Evolutionary conservation across 441 rosid species (phyloP).

Genomic region (Syzygium syzygioides): DNA sequence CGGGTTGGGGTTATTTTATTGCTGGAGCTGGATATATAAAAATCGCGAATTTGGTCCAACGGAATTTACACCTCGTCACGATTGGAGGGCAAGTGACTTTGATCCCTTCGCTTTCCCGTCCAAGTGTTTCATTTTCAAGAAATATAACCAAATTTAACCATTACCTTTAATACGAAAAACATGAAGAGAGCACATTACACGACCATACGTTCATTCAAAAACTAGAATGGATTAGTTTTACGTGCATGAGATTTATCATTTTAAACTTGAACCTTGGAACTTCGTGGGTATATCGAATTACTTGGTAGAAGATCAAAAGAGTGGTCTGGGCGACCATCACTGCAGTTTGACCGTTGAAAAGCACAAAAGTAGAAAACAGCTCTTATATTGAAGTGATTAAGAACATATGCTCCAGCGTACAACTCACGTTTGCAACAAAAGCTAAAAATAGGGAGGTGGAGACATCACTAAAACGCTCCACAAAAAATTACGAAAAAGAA

Average conservation of each 20-base stretch:
- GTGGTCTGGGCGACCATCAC: not conserved
- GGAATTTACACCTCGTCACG: not conserved
- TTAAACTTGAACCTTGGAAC: not conserved
- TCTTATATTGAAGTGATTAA: not conserved
- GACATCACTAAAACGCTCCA: not conserved
- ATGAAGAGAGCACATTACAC: not conserved
- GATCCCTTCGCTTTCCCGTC: not conserved
- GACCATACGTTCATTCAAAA: not conserved
- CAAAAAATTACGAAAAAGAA: not conserved
- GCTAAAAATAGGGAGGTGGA: not conserved
- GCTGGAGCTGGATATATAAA: not conserved
- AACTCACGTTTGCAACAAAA: not conserved
- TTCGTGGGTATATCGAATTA: not conserved
- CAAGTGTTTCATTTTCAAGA: not conserved
- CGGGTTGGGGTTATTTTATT: not conserved
- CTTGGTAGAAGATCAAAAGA: not conserved
- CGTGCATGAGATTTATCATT: not conserved
- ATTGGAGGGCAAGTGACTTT: not conserved
- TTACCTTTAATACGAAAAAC: not conserved
- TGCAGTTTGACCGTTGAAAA: not conserved
- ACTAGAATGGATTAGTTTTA: not conserved
- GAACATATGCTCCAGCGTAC: not conserved
- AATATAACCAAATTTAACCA: not conserved
- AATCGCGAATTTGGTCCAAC: not conserved
- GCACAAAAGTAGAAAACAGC: not conserved